A percentile compares a stretch with the other conserved stretches of the same genome.
These are phyloP conservation scores for Rhodotorula sp. DNA, from an alignment of 1,284 basidiomycete genomes.

Conservation along the genomic window DNA sequence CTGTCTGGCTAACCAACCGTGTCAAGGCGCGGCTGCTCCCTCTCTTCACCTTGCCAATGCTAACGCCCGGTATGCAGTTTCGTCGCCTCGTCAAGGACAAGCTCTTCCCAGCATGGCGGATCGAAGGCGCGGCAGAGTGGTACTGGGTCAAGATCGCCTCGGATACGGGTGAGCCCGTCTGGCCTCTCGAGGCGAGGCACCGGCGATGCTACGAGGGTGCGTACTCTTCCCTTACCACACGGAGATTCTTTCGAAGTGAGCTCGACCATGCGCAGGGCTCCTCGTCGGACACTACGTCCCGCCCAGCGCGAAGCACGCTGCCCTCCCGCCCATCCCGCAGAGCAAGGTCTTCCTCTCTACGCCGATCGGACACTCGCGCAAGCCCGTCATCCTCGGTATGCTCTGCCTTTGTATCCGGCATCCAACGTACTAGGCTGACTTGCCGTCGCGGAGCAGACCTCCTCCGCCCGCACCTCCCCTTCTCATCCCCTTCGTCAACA, in stretches of 20 bases:
- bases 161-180: slow-evolving; percentile 41
- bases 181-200: slow-evolving; percentile 32
- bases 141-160: slow-evolving; percentile 46
- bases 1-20: slow-evolving; percentile 44
- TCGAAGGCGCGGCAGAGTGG: slow-evolving; percentile 37
- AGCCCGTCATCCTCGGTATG: slow-evolving; percentile 40
- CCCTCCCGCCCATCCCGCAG: slow-evolving; percentile 8
- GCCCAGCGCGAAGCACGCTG: too few species aligned
- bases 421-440: not conserved
- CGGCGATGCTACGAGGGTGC: slow-evolving; percentile 44
- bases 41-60: too few species aligned
- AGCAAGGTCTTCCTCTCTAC: slow-evolving; percentile 35
- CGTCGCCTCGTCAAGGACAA: slow-evolving; percentile 41
- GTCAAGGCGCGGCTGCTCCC: slow-evolving; percentile 35
- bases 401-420: not conserved
- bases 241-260: not conserved
- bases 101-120: slow-evolving; percentile 42
- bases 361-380: slow-evolving; percentile 42
- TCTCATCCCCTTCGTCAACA: not conserved
- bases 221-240: not conserved
- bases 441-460: slow-evolving; percentile 12
- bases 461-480: slow-evolving; percentile 31
- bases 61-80: slow-evolving; percentile 17
- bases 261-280: slow-evolving; percentile 10
- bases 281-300: slow-evolving; percentile 42